Evolutionary conservation across 352 stramenopile species (phyloP), one percentile per base, ranked within the genome.

Genomic region (Phytopythium sindhum): DNA sequence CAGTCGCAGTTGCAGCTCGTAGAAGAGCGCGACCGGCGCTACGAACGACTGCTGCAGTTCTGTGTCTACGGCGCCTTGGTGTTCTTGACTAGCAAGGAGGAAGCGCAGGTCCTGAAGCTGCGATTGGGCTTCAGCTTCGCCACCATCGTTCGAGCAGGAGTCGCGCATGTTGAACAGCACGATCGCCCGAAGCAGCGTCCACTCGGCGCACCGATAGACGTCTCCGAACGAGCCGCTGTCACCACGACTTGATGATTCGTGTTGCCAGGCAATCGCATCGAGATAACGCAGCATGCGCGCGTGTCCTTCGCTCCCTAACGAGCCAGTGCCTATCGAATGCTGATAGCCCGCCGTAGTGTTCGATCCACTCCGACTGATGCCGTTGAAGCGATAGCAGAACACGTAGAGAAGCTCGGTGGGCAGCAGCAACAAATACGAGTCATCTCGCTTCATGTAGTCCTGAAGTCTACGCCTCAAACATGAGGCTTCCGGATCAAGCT

Each of bases 371-470:
- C 6, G 4, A 31, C 12, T 29, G 5, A 6, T 17, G 6, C 45
- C 23, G 23, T 52, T 78, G 23, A 61, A 65, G 57, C 72, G 64
- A 42, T 65, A 76, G 50, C 31, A 11, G 21, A 76, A 69, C 4
- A 84, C 58, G 44, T 81, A 81, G 29, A 84, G 39, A 4, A 81
- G 54, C 57, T 84, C 75, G 60, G 60, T 72, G 0, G 75, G 75
- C 23, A 84, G 47, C 21, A 81, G 42, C 29, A 60, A 41, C 28
- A 84, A 29, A 17, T 72, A 74, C 45, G 65, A 64, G 50, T 81
- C 75, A 39, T 42, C 57, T 24, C 62, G 42, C 24, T 62, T 61
- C 33, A 84, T 14, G 50, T 68, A 78, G 24, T 31, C 48, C 11
- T 33, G 35, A 31, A 84, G 23, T 35, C 75, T 68, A 50, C 75